Base-by-base conservation (phyloP, 192 early-diverging fungal genomes). In the Rhizoclosmatium sp. region DNA sequence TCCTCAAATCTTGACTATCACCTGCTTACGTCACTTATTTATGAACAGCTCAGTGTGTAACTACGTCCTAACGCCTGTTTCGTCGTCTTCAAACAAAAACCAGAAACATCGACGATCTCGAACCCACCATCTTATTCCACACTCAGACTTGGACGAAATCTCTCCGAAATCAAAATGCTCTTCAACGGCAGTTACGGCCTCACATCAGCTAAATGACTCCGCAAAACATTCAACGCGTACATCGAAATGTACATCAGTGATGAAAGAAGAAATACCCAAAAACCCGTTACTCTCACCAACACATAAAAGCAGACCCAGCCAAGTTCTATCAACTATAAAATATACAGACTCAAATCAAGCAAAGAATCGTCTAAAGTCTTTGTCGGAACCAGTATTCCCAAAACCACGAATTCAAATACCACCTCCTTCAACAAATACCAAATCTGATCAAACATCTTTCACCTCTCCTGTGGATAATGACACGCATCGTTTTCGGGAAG, bases 381-480 rank as follows among this genome's bases (percentile, higher is more conserved):
- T 21, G 60, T 62, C 60, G 23, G 60, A 9, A 62, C 60, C 60
- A 7, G 51, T 59, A 14, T 58, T 39, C 23, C 49, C 47, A 42
- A 71, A 19, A 45, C 47, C 5, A 39, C 9, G 47, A 71, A 51
- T 59, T 9, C 47, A 54, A 58, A 40, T 14, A 71, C 47, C 23
- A 5, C 62, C 66, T 42, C 16, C 47, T 44, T 62, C 60, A 7
- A 62, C 60, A 7, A 62, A 19, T 21, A 19, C 14, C 14, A 19
- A n/a, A 12, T 65, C 62, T 23, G 49, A 39, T 10, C 16, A 59
- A 23, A 19, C 70, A 21, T 71, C 58, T 45, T 49, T 21, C 45
- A 69, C 12, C 9, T 58, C 49, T 9, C 70, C 70, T 10, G 41
- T 71, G 51, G 70, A 71, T 39, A 39, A 9, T 21, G 70, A 71